phyloP scores from a whole-genome alignment of 2,329 filamentous ascomycete genomes.

The Hypoxylon rubiginosum region DNA sequence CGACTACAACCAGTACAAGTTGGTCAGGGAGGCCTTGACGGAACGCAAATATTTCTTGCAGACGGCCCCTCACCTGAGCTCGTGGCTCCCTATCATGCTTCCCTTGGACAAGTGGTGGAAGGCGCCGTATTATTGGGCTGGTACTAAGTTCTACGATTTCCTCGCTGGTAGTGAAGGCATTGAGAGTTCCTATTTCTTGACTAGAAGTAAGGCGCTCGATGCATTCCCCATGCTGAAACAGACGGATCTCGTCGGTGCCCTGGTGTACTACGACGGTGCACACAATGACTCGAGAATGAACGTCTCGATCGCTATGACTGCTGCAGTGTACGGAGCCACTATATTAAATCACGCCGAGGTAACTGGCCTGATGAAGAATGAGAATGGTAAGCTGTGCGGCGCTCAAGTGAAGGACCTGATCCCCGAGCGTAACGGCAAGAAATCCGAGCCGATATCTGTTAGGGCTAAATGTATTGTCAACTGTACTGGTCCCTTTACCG shows the following conservation, averaged over 20 bases:
- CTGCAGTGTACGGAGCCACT: conserved; percentile 86
- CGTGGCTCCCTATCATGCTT: conserved; percentile 82
- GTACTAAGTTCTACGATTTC: conserved; percentile 86
- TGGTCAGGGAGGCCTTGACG: conserved; percentile 79
- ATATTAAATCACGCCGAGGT: conserved; percentile 89
- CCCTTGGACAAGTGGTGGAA: conserved; percentile 83
- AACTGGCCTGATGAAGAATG: conserved; percentile 80
- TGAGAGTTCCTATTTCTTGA: conserved; percentile 89
- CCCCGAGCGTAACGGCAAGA: conserved; percentile 73
- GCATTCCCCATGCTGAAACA: conserved; percentile 91
- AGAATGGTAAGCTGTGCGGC: conserved; percentile 78
- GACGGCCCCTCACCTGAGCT: conserved; percentile 79
- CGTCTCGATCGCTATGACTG: conserved; percentile 87
- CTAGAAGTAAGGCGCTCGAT: conserved; percentile 86
- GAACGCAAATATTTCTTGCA: conserved; percentile 82
- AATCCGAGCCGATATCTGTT: conserved; percentile 74
- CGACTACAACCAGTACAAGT: conserved; percentile 78
- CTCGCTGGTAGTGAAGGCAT: conserved; percentile 89
- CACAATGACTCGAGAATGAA: conserved; percentile 97
- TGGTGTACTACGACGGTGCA: conserved; percentile 92
- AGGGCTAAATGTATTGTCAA: conserved; percentile 87
- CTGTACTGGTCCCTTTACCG: conserved; percentile 89
- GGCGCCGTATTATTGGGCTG: conserved; percentile 81
- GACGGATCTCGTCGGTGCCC: conserved; percentile 80
- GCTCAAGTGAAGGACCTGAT: conserved; percentile 80